Base-by-base conservation (phyloP, 208 protist species). In the Leishmania braziliensis region DNA sequence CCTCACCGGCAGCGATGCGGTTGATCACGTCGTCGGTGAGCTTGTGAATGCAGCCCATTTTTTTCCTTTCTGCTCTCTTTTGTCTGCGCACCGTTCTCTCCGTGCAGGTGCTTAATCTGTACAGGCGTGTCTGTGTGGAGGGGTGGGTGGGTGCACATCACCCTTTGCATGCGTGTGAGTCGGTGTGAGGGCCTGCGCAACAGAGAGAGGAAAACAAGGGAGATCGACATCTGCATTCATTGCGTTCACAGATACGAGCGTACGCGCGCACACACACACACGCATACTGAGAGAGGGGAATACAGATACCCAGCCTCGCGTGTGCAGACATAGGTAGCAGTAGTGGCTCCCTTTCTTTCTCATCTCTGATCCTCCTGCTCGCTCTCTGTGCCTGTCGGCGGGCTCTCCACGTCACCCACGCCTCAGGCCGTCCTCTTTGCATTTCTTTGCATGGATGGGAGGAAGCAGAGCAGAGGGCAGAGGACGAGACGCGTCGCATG, bases 1-100 rank as follows among this genome's bases (percentile, higher is more conserved):
- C 98, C 85, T 99, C 99, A n/a, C 99, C 99, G 36, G 99, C 99
- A 1, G 99, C 98, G 77, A 99, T 99, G 53, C 95, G 90, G 82
- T 99, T 99, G 60, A 99, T 91, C 5, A 99, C 98, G 23, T 94
- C 93, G 56, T 97, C 74, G 0, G 97, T 86, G 23, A 99, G 91
- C 60, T 90, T 92, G 74, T 97, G 89, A 54, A 99, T 99, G 39
- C 80, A 88, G 16, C 77, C 65, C 89, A 91, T 90, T 39, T 26
- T 1, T 36, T 46, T 6, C 14, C 8, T 12, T 29, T 18, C 33
- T 20, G 43, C 46, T 50, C n/a, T 5, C 39, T 20, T 53, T 29
- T 48, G 66, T 75, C 48, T 50, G 48, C 46, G 50, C 39, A 26
- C 43, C 51, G 43, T 46, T n/a, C 14, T 60, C 3, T 72, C 5